Conservation (phyloP, 2,329 filamentous ascomycete genomes). For the Botrytis aclada region DNA sequence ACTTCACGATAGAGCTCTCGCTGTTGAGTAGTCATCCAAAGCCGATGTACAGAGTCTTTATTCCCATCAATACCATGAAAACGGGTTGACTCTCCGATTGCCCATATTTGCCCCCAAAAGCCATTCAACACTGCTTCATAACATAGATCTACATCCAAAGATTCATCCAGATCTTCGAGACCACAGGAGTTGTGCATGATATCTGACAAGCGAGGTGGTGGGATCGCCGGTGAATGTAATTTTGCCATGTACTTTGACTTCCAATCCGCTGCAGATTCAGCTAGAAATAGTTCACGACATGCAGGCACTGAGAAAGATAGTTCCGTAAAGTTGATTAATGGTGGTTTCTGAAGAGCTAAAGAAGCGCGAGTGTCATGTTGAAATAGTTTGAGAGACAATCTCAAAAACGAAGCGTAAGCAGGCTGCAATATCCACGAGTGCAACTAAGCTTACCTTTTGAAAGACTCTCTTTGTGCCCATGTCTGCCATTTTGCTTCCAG, state of each 20-base stretch:
- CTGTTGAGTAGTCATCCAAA: background rate
- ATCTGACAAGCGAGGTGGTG: background rate
- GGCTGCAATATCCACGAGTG: background rate
- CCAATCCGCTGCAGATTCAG: background rate
- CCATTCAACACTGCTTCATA: background rate
- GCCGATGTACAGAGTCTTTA: background rate
- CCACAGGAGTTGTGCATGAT: background rate
- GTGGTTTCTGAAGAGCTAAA: background rate
- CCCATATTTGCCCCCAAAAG: background rate
- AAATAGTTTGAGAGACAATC: background rate
- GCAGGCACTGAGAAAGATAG: background rate
- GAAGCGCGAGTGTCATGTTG: background rate
- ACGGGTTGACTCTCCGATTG: background rate
- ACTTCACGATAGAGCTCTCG: background rate
- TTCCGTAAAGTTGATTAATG: background rate
- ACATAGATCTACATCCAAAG: background rate
- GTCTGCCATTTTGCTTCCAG: constrained; percentile 4
- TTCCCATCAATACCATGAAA: background rate
- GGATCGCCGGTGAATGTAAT: background rate
- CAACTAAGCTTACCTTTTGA: background rate
- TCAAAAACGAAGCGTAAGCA: background rate
- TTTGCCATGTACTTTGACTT: background rate
- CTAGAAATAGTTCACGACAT: background rate
- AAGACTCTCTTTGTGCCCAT: constrained; percentile 1
- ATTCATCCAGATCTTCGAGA: background rate